These are phyloP conservation scores for Buxus sempervirens DNA, from an alignment of 164 flowering plant genomes.

Conservation along the genomic window DNA sequence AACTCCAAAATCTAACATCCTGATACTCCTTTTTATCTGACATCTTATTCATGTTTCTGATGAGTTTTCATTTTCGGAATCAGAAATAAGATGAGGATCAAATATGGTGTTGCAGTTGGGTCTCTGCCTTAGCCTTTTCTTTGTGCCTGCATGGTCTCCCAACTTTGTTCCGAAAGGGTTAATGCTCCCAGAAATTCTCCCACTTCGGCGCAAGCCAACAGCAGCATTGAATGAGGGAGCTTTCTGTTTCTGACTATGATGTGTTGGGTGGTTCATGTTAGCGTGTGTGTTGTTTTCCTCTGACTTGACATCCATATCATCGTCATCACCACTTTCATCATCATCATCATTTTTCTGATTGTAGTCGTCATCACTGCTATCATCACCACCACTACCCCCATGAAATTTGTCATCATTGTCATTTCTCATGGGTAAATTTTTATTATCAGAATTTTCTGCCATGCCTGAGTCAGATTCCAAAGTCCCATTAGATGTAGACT, in stretches of 20 bases:
- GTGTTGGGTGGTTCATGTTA: neutral
- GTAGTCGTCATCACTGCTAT: slow-evolving; percentile 18
- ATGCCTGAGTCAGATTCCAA: slow-evolving; percentile 8
- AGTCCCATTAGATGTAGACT: slow-evolving; percentile 3
- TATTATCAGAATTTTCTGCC: slow-evolving; percentile 7
- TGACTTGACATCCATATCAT: slow-evolving; percentile 9
- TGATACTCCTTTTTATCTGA: neutral
- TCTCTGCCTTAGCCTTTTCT: slow-evolving; percentile 35
- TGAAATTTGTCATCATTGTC: slow-evolving; percentile 5
- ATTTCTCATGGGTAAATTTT: slow-evolving; percentile 1
- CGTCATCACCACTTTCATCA: slow-evolving; percentile 7
- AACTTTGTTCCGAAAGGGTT: slow-evolving; percentile 9
- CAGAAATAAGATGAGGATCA: slow-evolving; percentile 20
- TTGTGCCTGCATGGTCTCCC: slow-evolving; percentile 18
- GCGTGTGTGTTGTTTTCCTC: slow-evolving; percentile 17
- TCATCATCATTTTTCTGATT: slow-evolving; percentile 9
- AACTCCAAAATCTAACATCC: too few species aligned
- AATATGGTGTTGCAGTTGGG: slow-evolving; percentile 30
- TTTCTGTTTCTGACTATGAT: slow-evolving; percentile 8
- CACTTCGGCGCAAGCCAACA: slow-evolving; percentile 32
- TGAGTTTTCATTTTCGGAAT: slow-evolving; percentile 35
- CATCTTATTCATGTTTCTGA: neutral
- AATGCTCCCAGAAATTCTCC: slow-evolving; percentile 22
- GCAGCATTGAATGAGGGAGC: slow-evolving; percentile 9
- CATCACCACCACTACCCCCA: slow-evolving; percentile 15